A percentile compares a stretch with the other conserved stretches of the same genome.
Evolutionary conservation across 768 basidiomycete genomes (phyloP).

Genomic region (Suillus weaverae): DNA sequence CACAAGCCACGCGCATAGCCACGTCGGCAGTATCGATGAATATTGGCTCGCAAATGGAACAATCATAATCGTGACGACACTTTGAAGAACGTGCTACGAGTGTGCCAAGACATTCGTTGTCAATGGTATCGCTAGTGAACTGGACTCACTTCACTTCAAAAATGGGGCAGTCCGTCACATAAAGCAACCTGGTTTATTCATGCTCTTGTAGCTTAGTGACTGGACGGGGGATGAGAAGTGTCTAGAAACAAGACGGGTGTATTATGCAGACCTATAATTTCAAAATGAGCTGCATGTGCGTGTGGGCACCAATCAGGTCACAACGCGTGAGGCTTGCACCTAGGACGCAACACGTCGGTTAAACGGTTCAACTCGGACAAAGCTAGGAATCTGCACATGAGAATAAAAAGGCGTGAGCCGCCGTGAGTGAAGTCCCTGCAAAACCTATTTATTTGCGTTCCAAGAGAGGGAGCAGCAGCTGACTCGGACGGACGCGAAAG

Average conservation of each 20-base stretch:
- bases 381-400: background rate
- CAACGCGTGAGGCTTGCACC: background rate
- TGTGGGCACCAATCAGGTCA: background rate
- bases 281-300: background rate
- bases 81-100: background rate
- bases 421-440: background rate
- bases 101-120: background rate
- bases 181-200: background rate
- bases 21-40: background rate
- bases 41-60: background rate
- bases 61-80: background rate
- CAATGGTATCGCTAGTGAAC: background rate
- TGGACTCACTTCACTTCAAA: background rate
- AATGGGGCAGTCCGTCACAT: background rate
- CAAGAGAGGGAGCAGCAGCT: background rate
- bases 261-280: background rate
- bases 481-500: background rate
- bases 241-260: background rate
- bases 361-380: background rate
- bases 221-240: background rate
- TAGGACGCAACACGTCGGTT: background rate
- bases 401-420: background rate
- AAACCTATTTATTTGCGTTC: background rate
- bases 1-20: background rate
- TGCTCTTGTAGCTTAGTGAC: background rate